Conservation (phyloP, 2,329 filamentous ascomycete genomes). For the Colletotrichum acutatum region DNA sequence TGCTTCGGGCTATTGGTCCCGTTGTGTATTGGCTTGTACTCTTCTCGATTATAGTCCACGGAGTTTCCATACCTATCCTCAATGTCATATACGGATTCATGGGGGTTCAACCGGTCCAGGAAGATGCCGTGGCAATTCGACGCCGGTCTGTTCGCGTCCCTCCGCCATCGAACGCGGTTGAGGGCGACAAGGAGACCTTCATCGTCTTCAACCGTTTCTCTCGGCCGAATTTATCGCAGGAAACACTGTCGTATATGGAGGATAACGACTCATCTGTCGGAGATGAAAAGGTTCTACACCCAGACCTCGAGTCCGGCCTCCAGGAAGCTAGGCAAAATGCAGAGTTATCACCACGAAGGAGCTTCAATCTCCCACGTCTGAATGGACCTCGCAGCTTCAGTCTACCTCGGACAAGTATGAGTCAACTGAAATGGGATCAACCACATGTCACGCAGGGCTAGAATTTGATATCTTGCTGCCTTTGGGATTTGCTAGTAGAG, state of each 20-base stretch:
- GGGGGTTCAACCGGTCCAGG: slow-evolving; percentile 53
- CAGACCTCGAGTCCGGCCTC: slow-evolving; percentile 21
- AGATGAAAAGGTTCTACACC: slow-evolving; percentile 16
- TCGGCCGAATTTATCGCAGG: slow-evolving; percentile 41
- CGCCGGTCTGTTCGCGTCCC: slow-evolving; percentile 49
- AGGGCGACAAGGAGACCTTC: slow-evolving; percentile 50
- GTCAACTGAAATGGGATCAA: slow-evolving; percentile 21
- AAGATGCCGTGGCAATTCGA: slow-evolving; percentile 53
- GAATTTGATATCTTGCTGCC: not conserved
- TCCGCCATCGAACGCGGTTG: slow-evolving; percentile 52
- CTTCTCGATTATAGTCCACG: slow-evolving; percentile 57
- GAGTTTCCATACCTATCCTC: slow-evolving; percentile 58
- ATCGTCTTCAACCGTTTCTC: slow-evolving; percentile 62
- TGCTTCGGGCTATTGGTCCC: slow-evolving; percentile 50
- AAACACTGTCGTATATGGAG: not conserved
- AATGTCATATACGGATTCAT: slow-evolving; percentile 50
- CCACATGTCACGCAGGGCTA: not conserved
- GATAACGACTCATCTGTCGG: slow-evolving; percentile 8
- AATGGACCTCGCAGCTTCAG: slow-evolving; percentile 2
- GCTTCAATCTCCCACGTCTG: slow-evolving; percentile 14
- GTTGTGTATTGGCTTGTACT: slow-evolving; percentile 55
- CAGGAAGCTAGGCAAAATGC: slow-evolving; percentile 2
- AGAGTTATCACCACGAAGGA: not conserved
- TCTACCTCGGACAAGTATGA: slow-evolving; percentile 1
- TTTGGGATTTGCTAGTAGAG: not conserved